Conservation (phyloP, 192 early-diverging fungal genomes). For the Oehlia diaphana region DNA sequence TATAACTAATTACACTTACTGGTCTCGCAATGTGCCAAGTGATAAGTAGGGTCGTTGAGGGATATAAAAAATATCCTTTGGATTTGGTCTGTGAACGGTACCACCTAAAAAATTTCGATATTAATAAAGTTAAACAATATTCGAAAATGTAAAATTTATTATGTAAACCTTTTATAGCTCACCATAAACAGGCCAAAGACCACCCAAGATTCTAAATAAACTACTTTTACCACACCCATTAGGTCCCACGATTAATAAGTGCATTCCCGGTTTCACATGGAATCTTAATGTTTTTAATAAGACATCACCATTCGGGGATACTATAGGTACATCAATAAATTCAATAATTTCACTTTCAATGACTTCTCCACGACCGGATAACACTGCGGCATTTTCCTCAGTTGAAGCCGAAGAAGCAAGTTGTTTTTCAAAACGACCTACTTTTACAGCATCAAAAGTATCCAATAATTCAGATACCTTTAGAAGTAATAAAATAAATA, state of each 20-base stretch:
- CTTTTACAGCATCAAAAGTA: slow-evolving; percentile 86
- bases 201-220: slow-evolving; percentile 93
- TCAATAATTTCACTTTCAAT: slow-evolving; percentile 80
- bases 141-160: background rate
- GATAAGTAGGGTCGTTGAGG: slow-evolving; percentile 98
- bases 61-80: slow-evolving; percentile 94
- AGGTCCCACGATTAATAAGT: slow-evolving; percentile 90
- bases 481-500: background rate
- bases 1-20: slow-evolving; percentile 45
- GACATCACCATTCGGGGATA: slow-evolving; percentile 94
- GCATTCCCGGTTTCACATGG: slow-evolving; percentile 87
- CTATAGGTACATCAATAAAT: slow-evolving; percentile 90
- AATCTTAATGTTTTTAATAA: slow-evolving; percentile 84
- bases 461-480: slow-evolving; percentile 75
- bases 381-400: slow-evolving; percentile 52
- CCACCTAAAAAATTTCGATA: slow-evolving; percentile 47
- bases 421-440: slow-evolving; percentile 75
- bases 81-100: slow-evolving; percentile 70
- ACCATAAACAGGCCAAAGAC: slow-evolving; percentile 96
- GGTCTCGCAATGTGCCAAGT: slow-evolving; percentile 91
- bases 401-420: slow-evolving; percentile 59
- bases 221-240: slow-evolving; percentile 95
- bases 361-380: slow-evolving; percentile 65
- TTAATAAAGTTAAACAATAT: background rate
- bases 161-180: background rate